Evolutionary conservation across 148 eudicot species (phyloP).

Genomic region (Gaultheria prostrata): DNA sequence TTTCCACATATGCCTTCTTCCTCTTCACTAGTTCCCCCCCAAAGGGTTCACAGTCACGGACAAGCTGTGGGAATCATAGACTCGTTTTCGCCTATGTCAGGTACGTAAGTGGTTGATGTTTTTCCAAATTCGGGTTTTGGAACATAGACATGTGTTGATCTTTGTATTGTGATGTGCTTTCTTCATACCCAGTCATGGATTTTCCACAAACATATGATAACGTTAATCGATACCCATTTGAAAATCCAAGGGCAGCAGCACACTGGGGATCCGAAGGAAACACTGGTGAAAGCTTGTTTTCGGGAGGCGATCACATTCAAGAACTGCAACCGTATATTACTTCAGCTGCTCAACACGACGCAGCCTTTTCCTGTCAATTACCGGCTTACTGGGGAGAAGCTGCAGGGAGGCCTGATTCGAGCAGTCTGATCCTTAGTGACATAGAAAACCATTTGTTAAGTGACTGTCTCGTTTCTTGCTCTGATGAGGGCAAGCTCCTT

Average conservation of each 20-base stretch:
- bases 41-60: neutral
- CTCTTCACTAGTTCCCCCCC: neutral
- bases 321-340: neutral
- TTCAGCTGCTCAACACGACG: neutral
- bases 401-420: neutral
- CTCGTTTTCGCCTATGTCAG: slow-evolving; percentile 13
- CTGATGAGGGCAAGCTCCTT: neutral
- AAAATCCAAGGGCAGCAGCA: neutral
- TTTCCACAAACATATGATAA: neutral
- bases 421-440: neutral
- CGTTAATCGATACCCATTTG: neutral
- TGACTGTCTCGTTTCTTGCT: neutral
- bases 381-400: neutral
- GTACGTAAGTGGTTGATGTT: neutral
- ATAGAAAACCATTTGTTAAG: slow-evolving; percentile 4
- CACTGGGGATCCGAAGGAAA: neutral
- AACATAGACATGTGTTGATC: neutral
- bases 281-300: neutral
- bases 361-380: neutral
- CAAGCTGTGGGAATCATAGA: neutral
- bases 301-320: neutral
- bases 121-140: neutral
- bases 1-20: neutral
- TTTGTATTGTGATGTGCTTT: neutral
- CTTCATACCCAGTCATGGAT: slow-evolving; percentile 7